phyloP scores from a whole-genome alignment of 1,284 basidiomycete species.

The Fistulinella cinereoalba region DNA sequence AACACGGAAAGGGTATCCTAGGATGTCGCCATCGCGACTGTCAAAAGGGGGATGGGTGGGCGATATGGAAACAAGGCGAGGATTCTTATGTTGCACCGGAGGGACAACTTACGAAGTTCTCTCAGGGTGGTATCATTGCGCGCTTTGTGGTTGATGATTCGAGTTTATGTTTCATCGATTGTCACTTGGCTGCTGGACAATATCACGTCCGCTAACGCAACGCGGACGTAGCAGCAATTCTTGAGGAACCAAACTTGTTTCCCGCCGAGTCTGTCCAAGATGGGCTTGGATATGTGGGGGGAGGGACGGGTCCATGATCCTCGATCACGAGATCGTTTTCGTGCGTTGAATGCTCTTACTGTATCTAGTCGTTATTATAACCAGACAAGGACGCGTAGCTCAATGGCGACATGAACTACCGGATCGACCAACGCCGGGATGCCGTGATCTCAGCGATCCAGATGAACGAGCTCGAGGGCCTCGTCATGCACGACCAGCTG shows the following conservation, averaged over 20 bases:
- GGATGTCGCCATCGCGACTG: conserved; percentile 72
- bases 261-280: conserved; percentile 47
- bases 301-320: conserved; percentile 93
- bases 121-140: conserved; percentile 84
- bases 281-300: conserved; percentile 73
- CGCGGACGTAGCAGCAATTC: conserved; percentile 79
- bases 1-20: conserved; percentile 51
- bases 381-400: too few species aligned
- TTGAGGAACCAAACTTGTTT: conserved; percentile 80
- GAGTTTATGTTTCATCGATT: conserved; percentile 92
- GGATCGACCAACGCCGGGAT: conserved; percentile 88
- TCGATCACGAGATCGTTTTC: conserved; percentile 94
- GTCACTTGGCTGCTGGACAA: conserved; percentile 94
- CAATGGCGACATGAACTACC: conserved; percentile 88
- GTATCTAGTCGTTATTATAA: too few species aligned
- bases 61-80: too few species aligned
- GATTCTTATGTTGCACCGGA: too few species aligned
- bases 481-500: conserved; percentile 86
- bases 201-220: conserved; percentile 80
- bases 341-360: conserved; percentile 64
- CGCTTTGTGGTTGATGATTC: conserved; percentile 91
- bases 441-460: conserved; percentile 69
- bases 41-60: conserved; percentile 96
- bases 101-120: background rate
- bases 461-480: conserved; percentile 58